Evolutionary conservation across 1,284 basidiomycete genomes (phyloP).

Genomic region (Serendipita sp.): DNA sequence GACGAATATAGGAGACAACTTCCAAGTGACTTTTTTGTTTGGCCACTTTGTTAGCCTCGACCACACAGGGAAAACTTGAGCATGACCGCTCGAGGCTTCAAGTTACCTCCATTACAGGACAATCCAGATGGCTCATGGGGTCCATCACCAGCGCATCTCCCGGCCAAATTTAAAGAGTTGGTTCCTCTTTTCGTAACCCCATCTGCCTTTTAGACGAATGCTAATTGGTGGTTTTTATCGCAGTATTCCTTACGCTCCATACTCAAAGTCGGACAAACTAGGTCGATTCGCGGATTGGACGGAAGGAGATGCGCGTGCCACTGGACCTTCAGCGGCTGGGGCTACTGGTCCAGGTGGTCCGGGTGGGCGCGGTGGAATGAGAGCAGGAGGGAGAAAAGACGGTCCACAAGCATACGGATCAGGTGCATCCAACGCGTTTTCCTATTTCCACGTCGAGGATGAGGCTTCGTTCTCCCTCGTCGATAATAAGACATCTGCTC

Average conservation of each 20-base stretch:
- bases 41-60: background rate
- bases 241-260: constrained; percentile 91
- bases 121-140: constrained; percentile 76
- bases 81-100: constrained; percentile 32
- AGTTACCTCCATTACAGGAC: constrained; percentile 62
- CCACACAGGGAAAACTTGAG: constrained; percentile 11
- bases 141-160: constrained; percentile 55
- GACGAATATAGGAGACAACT: background rate
- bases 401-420: constrained; percentile 60
- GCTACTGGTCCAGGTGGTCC: constrained; percentile 31
- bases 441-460: constrained; percentile 97
- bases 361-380: constrained; percentile 31
- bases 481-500: constrained; percentile 62
- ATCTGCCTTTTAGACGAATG: background rate
- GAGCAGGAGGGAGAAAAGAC: constrained; percentile 23
- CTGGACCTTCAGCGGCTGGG: constrained; percentile 36
- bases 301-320: constrained; percentile 36
- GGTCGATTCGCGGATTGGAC: constrained; percentile 97
- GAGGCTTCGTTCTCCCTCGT: constrained; percentile 96
- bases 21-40: background rate
- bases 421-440: constrained; percentile 83
- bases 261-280: constrained; percentile 96
- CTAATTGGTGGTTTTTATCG: constrained; percentile 22
- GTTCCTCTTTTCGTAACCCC: constrained; percentile 3
- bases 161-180: constrained; percentile 42